Evolutionary conservation across 2,329 filamentous ascomycete species (phyloP), one percentile per base, ranked within the genome.

Genomic region (Botrytis medusae): DNA sequence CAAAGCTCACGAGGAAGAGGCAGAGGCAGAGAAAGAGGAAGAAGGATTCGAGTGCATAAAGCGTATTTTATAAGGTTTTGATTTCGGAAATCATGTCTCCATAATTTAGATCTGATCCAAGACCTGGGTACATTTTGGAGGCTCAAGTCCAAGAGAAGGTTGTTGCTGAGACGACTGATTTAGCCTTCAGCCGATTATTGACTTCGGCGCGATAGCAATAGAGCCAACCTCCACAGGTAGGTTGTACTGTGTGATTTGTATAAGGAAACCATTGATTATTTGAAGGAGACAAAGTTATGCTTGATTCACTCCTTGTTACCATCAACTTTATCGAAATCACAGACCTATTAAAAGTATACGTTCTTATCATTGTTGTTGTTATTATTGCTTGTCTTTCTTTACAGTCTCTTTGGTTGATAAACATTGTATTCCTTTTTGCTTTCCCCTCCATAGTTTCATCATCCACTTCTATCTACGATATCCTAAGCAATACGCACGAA

Each of bases 131-230:
- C n/a, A 34, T 65, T 10, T 37, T 12, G 37, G 51, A 57, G 51
- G 51, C 51, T 57, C 51, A 57, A 57, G 9, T 18, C 51, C n/a
- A 32, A 57, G 51, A 57, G n/a, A 57, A 57, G 51, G 14, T 54
- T 57, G 69, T 71, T 72, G 69, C 69, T 65, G 37, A n/a, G 69
- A 40, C 69, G 69, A 72, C 69, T 51, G 34, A 37, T 32, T 46
- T 67, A 57, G 32, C n/a, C 48, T 25, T 16, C 69, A 65, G n/a
- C 61, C 60, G 34, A 57, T 67, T 72, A 61, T 72, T 72, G 60
- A 72, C 69, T 64, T 57, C 48, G 44, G 34, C 46, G 44, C 37
- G 46, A 72, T 57, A 65, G 64, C 14, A 37, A 60, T 42, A 40
- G 32, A 60, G 32, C n/a, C n/a, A 51, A 22, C 51, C 51, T 57